A percentile compares a stretch with the other conserved stretches of the same genome.
These are phyloP conservation scores for Artemisia tridentata DNA, from an alignment of 129 eudicot species.

Conservation along the genomic window DNA sequence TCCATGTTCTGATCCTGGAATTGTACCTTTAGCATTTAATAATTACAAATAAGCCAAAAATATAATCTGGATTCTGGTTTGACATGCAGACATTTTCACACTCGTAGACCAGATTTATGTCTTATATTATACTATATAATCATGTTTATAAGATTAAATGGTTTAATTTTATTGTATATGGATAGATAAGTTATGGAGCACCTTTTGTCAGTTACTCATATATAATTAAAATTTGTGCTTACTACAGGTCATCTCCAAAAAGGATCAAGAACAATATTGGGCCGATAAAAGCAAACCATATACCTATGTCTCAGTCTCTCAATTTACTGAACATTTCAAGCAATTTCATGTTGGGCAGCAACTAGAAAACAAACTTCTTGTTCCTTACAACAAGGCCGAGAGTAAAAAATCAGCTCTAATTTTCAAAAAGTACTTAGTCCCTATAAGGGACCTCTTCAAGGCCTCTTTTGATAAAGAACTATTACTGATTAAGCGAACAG, in stretches of 20 bases:
- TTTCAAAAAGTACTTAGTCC: conserved; percentile 30
- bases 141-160: too few species aligned
- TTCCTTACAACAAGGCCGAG: conserved; percentile 19
- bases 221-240: neutral
- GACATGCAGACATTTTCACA: too few species aligned
- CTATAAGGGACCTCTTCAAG: conserved; percentile 30
- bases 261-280: conserved; percentile 47
- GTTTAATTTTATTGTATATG: neutral
- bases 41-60: too few species aligned
- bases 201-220: neutral
- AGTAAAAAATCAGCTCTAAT: conserved; percentile 27
- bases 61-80: too few species aligned
- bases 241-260: conserved; percentile 30
- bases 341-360: conserved; percentile 30
- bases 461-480: conserved; percentile 38
- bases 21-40: too few species aligned
- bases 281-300: conserved; percentile 23
- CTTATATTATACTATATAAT: too few species aligned
- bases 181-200: neutral
- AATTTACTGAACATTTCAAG: conserved; percentile 30
- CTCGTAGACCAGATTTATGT: too few species aligned
- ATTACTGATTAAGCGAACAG: conserved; percentile 30
- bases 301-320: conserved; percentile 24
- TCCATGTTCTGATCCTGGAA: neutral
- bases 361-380: conserved; percentile 18